Evolutionary conservation across 2,329 filamentous ascomycete species (phyloP).

Genomic region (Diaporthe destruens): DNA sequence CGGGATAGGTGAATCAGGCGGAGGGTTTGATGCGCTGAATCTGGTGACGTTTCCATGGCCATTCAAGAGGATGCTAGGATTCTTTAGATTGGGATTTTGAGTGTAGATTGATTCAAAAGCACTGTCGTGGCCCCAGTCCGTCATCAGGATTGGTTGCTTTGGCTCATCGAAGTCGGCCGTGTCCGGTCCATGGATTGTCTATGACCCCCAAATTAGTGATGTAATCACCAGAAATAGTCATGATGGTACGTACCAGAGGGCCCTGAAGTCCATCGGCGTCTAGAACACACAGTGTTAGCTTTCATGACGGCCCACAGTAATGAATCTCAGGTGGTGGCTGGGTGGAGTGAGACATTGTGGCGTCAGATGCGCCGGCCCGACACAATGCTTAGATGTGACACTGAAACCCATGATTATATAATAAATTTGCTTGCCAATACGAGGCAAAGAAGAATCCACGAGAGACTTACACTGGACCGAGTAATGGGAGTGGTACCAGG

Average conservation of each 20-base stretch:
- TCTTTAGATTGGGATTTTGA: constrained; percentile 8
- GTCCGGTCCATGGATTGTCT: constrained; percentile 43
- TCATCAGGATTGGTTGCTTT: constrained; percentile 41
- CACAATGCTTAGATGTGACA: neutral
- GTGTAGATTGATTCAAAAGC: constrained; percentile 32
- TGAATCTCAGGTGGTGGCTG: neutral
- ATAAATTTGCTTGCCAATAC: neutral
- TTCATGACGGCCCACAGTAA: neutral
- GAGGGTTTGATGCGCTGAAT: neutral
- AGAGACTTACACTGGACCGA: constrained; percentile 58
- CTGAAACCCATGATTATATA: neutral
- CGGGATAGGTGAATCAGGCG: constrained; percentile 26
- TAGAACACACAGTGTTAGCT: neutral
- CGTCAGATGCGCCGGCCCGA: neutral
- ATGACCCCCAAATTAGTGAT: neutral
- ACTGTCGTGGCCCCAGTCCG: constrained; percentile 41
- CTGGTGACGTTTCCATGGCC: constrained; percentile 37
- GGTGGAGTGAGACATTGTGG: neutral
- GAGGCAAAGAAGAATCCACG: neutral
- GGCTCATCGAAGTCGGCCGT: constrained; percentile 41
- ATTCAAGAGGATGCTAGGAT: constrained; percentile 35
- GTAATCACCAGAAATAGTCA: neutral
- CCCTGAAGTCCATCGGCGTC: constrained; percentile 74
- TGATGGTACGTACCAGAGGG: constrained; percentile 60
- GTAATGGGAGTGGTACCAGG: constrained; percentile 57